Evolutionary conservation across 768 basidiomycete genomes (phyloP), one percentile per base, ranked within the genome.

Genomic region (Omphalotus guepiniiformis): DNA sequence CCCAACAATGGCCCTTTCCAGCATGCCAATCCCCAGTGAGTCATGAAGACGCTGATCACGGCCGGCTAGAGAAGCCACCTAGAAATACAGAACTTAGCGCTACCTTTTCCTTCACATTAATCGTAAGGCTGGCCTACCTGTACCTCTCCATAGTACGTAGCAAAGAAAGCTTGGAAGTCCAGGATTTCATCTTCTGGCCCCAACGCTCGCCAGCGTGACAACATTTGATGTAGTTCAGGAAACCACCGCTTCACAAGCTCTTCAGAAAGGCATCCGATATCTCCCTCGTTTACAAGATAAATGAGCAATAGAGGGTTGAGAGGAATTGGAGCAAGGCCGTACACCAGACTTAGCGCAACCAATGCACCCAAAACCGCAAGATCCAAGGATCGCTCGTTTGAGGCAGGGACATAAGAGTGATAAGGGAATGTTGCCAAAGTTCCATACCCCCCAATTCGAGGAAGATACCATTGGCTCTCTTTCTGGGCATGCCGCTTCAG

Each of bases 231-330:
- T 6, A 42, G 23, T n/a, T 25, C n/a, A 28, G 41, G 41, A n/a
- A 28, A 5, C 27, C 30, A 42, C 12, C 15, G 12, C 6, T n/a
- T 6, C 7, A 42, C 26, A 7, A 42, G 21, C 6, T 42, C 41
- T 7, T 29, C 6, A 27, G 27, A 29, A 26, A 42, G 26, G 19
- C 41, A 27, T 6, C 26, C 11, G 5, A 42, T n/a, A 12, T 42
- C 6, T 7, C 27, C 16, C 15, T 29, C 18, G 25, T 42, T 42
- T 12, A 42, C 16, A 42, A 42, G 26, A 29, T 42, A 42, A 6
- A 42, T 28, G 9, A 42, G 41, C 6, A 42, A 29, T 28, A 42
- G 41, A 19, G 41, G 41, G 21, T 29, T 42, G 23, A 42, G 9
- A 27, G 27, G 7, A 7, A 13, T 29, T 6, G 41, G 41, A 19